Evolutionary conservation across 139 green algal genomes (phyloP).

Genomic region (Yamagishiella unicocca): DNA sequence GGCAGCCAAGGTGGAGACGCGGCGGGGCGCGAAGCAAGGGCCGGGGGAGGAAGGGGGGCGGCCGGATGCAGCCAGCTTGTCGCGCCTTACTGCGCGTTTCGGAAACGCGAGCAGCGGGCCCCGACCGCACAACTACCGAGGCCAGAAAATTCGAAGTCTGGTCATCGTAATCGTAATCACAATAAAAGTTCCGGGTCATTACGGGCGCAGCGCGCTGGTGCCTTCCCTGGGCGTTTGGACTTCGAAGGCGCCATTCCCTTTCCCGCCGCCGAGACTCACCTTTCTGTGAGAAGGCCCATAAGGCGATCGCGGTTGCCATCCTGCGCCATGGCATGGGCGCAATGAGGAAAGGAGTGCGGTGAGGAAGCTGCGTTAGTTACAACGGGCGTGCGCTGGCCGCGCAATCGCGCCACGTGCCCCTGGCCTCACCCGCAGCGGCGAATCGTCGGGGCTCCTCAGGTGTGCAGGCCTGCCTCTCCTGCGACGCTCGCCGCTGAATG

Average conservation of each 20-base stretch:
- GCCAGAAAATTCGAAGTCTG: too few relatives aligned
- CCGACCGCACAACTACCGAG: not conserved
- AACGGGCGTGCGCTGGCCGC: not conserved
- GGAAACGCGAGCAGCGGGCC: not conserved
- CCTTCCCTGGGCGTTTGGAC: slow-evolving; percentile 25
- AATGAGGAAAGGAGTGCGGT: too few relatives aligned
- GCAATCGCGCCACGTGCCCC: not conserved
- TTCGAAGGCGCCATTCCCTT: not conserved
- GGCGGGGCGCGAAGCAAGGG: not conserved
- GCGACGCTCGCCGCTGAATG: slow-evolving; percentile 44
- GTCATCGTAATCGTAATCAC: too few relatives aligned
- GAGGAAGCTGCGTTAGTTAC: not conserved
- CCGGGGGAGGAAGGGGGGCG: not conserved
- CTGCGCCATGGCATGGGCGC: too few relatives aligned
- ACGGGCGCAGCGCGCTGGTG: too few relatives aligned
- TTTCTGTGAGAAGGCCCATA: slow-evolving; percentile 84
- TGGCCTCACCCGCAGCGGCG: slow-evolving; percentile 68
- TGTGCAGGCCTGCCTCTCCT: slow-evolving; percentile 59
- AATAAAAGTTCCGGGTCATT: too few relatives aligned
- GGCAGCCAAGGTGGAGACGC: not conserved
- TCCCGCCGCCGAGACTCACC: slow-evolving; percentile 52
- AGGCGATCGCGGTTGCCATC: slow-evolving; percentile 88
- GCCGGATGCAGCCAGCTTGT: not conserved
- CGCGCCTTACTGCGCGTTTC: too few relatives aligned
- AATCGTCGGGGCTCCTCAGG: slow-evolving; percentile 72